Conservation (phyloP, 768 basidiomycete genomes). For the Leccinellum albellum region DNA sequence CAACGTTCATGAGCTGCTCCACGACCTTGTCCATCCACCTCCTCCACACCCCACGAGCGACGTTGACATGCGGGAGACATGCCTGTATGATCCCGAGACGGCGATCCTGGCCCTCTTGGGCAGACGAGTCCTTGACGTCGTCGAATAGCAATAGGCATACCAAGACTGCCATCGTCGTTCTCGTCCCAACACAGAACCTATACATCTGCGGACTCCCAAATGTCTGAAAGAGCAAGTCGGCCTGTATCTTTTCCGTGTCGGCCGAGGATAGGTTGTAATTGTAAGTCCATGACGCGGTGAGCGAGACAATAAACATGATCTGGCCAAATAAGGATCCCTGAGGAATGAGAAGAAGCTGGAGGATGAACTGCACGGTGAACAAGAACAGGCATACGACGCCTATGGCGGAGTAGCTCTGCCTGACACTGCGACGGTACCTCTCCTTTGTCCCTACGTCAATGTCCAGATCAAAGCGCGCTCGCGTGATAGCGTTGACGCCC, state of each 20-base stretch:
- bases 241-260: constrained; percentile 28
- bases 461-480: constrained; percentile 23
- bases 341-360: constrained; percentile 32
- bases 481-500: constrained; percentile 26
- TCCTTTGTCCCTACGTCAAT: neutral
- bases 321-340: constrained; percentile 32
- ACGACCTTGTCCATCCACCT: constrained; percentile 22
- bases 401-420: neutral
- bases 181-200: constrained; percentile 15
- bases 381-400: constrained; percentile 23
- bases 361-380: constrained; percentile 27
- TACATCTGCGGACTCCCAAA: constrained; percentile 12
- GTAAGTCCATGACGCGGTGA: constrained; percentile 30
- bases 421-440: neutral
- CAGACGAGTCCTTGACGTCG: constrained; percentile 4
- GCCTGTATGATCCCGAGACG: constrained; percentile 13
- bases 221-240: constrained; percentile 13
- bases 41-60: constrained; percentile 18
- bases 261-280: constrained; percentile 30
- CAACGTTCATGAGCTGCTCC: constrained; percentile 11
- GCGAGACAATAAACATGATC: constrained; percentile 29
- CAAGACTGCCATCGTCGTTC: constrained; percentile 19
- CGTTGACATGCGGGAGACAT: constrained; percentile 14
- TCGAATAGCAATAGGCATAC: constrained; percentile 17
- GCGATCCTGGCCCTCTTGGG: constrained; percentile 14